Percentiles rank a stretch among this genome's conserved stretches.
phyloP scores from a whole-genome alignment of 1,284 basidiomycete genomes.

The Mycosarcoma maydis region DNA sequence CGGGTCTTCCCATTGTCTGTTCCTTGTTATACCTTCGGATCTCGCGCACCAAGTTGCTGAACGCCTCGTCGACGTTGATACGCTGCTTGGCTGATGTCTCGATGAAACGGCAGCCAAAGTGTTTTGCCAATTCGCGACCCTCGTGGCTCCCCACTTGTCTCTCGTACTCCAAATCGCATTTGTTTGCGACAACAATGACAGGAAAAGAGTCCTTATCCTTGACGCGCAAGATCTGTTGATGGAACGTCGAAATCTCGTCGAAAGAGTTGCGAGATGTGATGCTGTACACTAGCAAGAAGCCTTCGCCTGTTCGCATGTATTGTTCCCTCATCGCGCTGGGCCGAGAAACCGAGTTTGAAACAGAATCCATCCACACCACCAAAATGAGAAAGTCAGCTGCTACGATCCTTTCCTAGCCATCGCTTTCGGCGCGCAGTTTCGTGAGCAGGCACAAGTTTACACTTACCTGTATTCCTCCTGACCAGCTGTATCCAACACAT shows the following conservation, averaged over 20 bases:
- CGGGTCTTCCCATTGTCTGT: conserved; percentile 61
- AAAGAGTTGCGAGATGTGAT: conserved; percentile 98
- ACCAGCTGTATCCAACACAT: conserved; percentile 97
- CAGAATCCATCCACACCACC: too few species aligned
- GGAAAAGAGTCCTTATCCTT: conserved; percentile 98
- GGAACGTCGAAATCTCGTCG: conserved; percentile 95
- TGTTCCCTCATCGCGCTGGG: conserved; percentile 95
- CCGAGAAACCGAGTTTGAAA: not conserved
- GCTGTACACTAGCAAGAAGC: conserved; percentile 97
- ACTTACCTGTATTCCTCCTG: conserved; percentile 97
- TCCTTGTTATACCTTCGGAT: conserved; percentile 91
- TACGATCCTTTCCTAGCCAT: too few species aligned
- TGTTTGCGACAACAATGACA: conserved; percentile 97
- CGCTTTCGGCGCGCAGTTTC: too few species aligned
- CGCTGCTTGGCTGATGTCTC: conserved; percentile 99
- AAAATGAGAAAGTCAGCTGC: too few species aligned
- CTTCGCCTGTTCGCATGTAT: conserved; percentile 97
- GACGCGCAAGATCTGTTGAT: conserved; percentile 84
- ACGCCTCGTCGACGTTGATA: conserved; percentile 99
- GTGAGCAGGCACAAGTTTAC: too few species aligned
- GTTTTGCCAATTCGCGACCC: conserved; percentile 95
- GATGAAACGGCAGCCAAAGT: conserved; percentile 95
- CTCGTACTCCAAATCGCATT: conserved; percentile 98
- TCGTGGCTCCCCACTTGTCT: conserved; percentile 97
- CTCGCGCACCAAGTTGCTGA: conserved; percentile 92